Evolutionary conservation across 1,284 basidiomycete species (phyloP).

Genomic region (Limonomyces culmigenus): DNA sequence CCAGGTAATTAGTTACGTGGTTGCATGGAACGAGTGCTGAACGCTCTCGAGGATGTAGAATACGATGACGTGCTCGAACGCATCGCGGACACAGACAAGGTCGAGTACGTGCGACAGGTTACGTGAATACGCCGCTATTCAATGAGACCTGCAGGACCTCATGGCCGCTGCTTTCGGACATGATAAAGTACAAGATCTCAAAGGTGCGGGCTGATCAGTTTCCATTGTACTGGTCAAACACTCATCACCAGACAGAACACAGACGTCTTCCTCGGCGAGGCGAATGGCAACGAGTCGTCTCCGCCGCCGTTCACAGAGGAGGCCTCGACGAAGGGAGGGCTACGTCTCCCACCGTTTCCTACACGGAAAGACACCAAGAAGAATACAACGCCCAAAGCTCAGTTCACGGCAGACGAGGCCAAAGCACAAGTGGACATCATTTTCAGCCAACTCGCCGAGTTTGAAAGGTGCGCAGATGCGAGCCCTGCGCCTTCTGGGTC

Average conservation of each 20-base stretch:
- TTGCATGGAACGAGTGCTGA: constrained; percentile 2
- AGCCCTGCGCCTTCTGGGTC: constrained; percentile 4
- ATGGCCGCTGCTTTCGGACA: constrained; percentile 57
- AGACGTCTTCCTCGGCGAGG: constrained; percentile 31
- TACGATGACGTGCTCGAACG: constrained; percentile 45
- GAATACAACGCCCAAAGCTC: constrained; percentile 36
- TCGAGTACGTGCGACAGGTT: constrained; percentile 36
- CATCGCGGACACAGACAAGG: constrained; percentile 51
- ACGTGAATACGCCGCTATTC: constrained; percentile 4
- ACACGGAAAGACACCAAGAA: constrained; percentile 31
- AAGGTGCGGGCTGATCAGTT: constrained; percentile 35
- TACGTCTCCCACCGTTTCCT: constrained; percentile 69
- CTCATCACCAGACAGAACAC: constrained; percentile 31
- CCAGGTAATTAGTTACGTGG: constrained; percentile 9
- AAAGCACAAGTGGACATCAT: constrained; percentile 40
- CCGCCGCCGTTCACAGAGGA: constrained; percentile 25
- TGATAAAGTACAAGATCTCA: constrained; percentile 53
- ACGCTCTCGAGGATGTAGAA: constrained; percentile 23
- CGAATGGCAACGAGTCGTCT: constrained; percentile 16
- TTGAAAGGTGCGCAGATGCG: constrained; percentile 42
- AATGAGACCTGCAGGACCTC: constrained; percentile 33
- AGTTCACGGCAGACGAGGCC: constrained; percentile 49
- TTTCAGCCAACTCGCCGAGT: constrained; percentile 54
- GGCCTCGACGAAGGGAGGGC: constrained; percentile 35
- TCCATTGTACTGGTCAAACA: constrained; percentile 7